Evolutionary conservation across 2,329 filamentous ascomycete genomes (phyloP).

Genomic region (Sporothrix inflata): DNA sequence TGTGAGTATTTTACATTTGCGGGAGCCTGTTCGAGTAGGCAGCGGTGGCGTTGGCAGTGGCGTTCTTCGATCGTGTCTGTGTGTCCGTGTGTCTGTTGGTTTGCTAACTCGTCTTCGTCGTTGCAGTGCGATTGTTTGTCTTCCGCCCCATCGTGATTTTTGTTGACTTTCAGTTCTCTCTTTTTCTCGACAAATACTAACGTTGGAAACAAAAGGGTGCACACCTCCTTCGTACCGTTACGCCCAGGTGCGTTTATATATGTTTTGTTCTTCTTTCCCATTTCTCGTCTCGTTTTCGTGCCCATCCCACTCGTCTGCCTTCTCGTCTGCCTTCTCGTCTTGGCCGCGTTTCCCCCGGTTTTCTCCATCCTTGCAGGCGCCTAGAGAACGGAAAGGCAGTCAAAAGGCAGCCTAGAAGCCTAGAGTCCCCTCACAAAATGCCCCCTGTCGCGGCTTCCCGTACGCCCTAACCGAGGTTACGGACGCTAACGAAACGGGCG

Average conservation of each 20-base stretch:
- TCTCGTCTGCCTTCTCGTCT: not conserved
- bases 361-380: constrained; percentile 24
- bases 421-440: not conserved
- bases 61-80: not conserved
- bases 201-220: constrained; percentile 29
- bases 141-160: not conserved
- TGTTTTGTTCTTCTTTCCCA: not conserved
- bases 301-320: not conserved
- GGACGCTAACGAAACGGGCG: constrained; percentile 22
- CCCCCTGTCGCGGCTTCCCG: not conserved
- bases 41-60: not conserved
- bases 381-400: not conserved
- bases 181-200: not conserved
- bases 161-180: not conserved
- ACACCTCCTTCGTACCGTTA: constrained; percentile 28
- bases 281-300: not conserved
- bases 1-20: constrained; percentile 45
- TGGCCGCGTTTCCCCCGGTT: constrained; percentile 25
- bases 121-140: constrained; percentile 34
- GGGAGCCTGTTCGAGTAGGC: not conserved
- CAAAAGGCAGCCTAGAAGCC: not conserved
- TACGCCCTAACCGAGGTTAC: constrained; percentile 32
- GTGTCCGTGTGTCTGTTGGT: not conserved
- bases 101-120: constrained; percentile 20
- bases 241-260: constrained; percentile 23